phyloP scores from a whole-genome alignment of 257 asterid species.

The Nicotiana tabacum region DNA sequence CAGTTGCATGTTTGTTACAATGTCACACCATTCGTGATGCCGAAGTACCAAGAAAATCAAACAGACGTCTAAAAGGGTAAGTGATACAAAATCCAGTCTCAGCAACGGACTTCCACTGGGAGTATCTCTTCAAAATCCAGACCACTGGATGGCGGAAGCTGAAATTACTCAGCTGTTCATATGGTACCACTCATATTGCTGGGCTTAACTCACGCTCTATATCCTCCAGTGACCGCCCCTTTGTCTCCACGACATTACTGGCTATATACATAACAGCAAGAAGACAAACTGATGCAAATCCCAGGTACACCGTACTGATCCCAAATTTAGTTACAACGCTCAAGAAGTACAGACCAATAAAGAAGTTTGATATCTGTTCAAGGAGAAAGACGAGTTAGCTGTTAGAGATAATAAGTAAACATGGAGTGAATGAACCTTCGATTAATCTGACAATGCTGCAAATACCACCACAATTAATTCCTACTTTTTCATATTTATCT shows the following conservation, averaged over 20 bases:
- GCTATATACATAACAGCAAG: slow-evolving; percentile 74
- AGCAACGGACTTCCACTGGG: background rate
- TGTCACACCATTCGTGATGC: background rate
- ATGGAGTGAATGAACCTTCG: background rate
- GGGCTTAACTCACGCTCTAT: slow-evolving; percentile 70
- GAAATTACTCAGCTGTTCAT: background rate
- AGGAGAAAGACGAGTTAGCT: background rate
- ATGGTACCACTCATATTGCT: slow-evolving; percentile 33
- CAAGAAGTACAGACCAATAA: slow-evolving; percentile 87
- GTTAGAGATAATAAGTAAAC: background rate
- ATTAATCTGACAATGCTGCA: background rate
- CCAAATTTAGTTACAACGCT: slow-evolving; percentile 79
- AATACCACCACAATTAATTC: background rate
- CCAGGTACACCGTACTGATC: slow-evolving; percentile 82
- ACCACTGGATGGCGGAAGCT: background rate
- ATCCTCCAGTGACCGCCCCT: slow-evolving; percentile 90
- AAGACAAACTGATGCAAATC: slow-evolving; percentile 67
- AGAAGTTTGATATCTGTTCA: slow-evolving; percentile 76
- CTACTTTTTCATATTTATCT: background rate
- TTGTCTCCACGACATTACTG: slow-evolving; percentile 80
- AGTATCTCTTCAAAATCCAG: background rate
- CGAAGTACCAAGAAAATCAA: background rate
- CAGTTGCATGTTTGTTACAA: background rate
- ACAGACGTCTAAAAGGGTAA: background rate
- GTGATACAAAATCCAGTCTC: background rate